phyloP scores from a whole-genome alignment of 1,284 basidiomycete species.

The Naganishia sp. region DNA sequence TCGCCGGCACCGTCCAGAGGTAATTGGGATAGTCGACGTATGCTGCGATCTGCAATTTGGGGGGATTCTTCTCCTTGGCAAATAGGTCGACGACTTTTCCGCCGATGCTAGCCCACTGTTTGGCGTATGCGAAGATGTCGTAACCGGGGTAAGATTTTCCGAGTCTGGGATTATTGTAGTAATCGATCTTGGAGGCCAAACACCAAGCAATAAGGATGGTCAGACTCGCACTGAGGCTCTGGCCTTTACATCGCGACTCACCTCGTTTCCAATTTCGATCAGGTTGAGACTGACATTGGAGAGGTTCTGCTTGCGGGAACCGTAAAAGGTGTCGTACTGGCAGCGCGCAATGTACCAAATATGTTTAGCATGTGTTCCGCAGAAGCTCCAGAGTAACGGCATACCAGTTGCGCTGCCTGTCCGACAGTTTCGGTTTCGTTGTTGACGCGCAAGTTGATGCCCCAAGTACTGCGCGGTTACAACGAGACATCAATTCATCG shows the following conservation, averaged over 20 bases:
- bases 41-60: slow-evolving; percentile 22
- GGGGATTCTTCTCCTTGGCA: slow-evolving; percentile 17
- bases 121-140: slow-evolving; percentile 23
- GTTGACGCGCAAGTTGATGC: slow-evolving; percentile 64
- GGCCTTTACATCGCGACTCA: not conserved
- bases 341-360: no score
- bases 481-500: not conserved
- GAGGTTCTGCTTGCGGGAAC: slow-evolving; percentile 56
- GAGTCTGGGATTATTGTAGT: slow-evolving; percentile 30
- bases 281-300: slow-evolving; percentile 61
- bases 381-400: not conserved
- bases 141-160: slow-evolving; percentile 18
- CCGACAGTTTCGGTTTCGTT: slow-evolving; percentile 64
- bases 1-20: slow-evolving; percentile 11
- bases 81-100: slow-evolving; percentile 14
- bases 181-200: slow-evolving; percentile 33
- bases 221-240: not conserved
- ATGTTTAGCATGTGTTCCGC: not conserved
- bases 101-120: slow-evolving; percentile 29
- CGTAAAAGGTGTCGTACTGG: slow-evolving; percentile 40
- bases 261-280: slow-evolving; percentile 60
- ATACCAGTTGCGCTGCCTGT: slow-evolving; percentile 60
- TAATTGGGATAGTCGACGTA: slow-evolving; percentile 12
- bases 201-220: not conserved
- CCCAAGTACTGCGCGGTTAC: slow-evolving; percentile 55